Percentiles rank a stretch among this genome's conserved stretches.
phyloP scores from a whole-genome alignment of 192 early-diverging fungal species.

The Umbelopsis vinacea region DNA sequence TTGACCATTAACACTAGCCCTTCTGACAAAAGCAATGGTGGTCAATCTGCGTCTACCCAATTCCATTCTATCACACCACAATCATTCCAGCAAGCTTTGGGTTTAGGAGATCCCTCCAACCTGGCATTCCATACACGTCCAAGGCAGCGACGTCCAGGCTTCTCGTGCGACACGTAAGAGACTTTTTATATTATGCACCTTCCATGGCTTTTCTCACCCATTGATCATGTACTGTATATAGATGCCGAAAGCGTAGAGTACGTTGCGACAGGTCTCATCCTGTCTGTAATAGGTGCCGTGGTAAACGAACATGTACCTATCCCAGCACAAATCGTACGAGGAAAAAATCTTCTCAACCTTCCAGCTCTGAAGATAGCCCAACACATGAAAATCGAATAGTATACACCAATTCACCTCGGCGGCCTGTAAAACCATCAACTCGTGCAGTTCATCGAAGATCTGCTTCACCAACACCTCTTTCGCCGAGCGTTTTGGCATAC shows the following conservation, averaged over 20 bases:
- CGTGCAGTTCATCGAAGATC: not conserved
- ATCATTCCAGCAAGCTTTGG: not conserved
- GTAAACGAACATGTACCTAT: slow-evolving; percentile 5
- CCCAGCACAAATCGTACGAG: not conserved
- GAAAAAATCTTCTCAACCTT: not conserved
- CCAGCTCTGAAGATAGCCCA: not conserved
- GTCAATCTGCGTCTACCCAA: not conserved
- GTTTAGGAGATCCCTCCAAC: slow-evolving; percentile 13
- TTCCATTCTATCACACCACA: slow-evolving; percentile 19
- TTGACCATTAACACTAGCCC: not conserved
- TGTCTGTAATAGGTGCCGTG: not conserved
- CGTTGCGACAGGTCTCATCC: slow-evolving; percentile 9
- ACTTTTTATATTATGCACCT: not conserved
- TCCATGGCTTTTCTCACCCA: not conserved
- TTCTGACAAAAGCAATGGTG: not conserved
- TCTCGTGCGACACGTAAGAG: slow-evolving; percentile 11
- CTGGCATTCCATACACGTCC: slow-evolving; percentile 5
- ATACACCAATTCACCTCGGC: not conserved
- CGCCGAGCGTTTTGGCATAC: not conserved
- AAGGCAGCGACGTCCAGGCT: slow-evolving; percentile 2
- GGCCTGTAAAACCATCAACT: not conserved
- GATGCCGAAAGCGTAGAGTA: slow-evolving; percentile 6
- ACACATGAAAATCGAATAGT: not conserved
- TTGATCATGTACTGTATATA: not conserved
- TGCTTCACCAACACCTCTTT: not conserved